Conservation (phyloP, 108 stramenopile genomes). For the Halocafeteria seosinensis region DNA sequence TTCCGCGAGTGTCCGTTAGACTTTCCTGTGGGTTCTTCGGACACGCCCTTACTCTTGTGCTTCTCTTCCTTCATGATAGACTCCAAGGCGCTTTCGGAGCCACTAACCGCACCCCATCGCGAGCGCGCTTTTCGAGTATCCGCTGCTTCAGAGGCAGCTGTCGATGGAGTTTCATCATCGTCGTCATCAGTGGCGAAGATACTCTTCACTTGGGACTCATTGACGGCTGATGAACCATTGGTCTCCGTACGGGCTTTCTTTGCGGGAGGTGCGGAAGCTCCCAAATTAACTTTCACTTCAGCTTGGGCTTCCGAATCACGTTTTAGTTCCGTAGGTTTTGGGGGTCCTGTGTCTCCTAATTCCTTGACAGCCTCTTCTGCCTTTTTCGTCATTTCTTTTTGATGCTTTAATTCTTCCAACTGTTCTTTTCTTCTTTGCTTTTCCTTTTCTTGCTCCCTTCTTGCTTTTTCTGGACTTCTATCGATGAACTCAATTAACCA, state of each 20-base stretch:
- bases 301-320: slow-evolving; percentile 16
- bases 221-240: too few relatives aligned
- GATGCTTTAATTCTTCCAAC: slow-evolving; percentile 14
- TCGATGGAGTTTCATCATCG: too few relatives aligned
- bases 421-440: not conserved
- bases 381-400: slow-evolving; percentile 30
- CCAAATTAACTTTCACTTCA: not conserved
- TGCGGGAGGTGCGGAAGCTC: slow-evolving; percentile 6
- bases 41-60: not conserved
- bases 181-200: too few relatives aligned
- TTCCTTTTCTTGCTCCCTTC: slow-evolving; percentile 20
- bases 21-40: not conserved
- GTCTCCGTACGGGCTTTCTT: too few relatives aligned
- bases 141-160: slow-evolving; percentile 16
- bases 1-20: too few relatives aligned
- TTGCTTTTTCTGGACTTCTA: slow-evolving; percentile 45
- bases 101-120: slow-evolving; percentile 4
- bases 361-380: not conserved
- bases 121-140: slow-evolving; percentile 13
- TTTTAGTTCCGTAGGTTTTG: slow-evolving; percentile 8
- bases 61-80: not conserved
- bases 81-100: not conserved
- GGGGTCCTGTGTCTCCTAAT: not conserved
- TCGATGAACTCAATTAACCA: slow-evolving; percentile 90
- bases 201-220: too few relatives aligned